Evolutionary conservation across 2,329 filamentous ascomycete species (phyloP).

Genomic region (Aureobasidium namibiae): DNA sequence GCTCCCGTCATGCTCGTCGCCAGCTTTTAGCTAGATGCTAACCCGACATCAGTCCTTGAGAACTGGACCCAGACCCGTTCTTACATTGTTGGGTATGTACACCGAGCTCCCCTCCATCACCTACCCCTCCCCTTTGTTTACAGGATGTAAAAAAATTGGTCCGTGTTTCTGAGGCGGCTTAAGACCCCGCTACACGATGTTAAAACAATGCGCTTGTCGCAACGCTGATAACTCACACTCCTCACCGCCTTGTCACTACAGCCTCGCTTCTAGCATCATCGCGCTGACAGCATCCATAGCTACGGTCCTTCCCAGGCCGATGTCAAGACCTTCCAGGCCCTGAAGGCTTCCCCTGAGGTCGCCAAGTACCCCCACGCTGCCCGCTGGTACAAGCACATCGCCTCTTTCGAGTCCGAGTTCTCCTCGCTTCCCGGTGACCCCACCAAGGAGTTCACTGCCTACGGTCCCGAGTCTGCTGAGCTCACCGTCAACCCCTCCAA

Average conservation of each 20-base stretch:
- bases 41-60: constrained; percentile 51
- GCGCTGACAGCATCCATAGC: constrained; percentile 31
- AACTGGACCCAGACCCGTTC: constrained; percentile 65
- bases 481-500: constrained; percentile 79
- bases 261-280: not conserved
- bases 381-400: constrained; percentile 98
- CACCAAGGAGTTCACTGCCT: constrained; percentile 78
- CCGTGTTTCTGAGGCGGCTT: constrained; percentile 92
- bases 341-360: constrained; percentile 66
- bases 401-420: constrained; percentile 89
- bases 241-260: constrained; percentile 13
- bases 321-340: constrained; percentile 87
- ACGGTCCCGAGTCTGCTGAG: constrained; percentile 76
- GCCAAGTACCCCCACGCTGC: constrained; percentile 88
- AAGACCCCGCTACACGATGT: constrained; percentile 83
- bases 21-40: constrained; percentile 8
- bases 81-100: constrained; percentile 75
- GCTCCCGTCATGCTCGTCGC: constrained; percentile 25
- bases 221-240: constrained; percentile 53
- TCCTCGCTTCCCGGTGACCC: constrained; percentile 82
- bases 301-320: constrained; percentile 82
- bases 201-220: constrained; percentile 62
- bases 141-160: constrained; percentile 83
- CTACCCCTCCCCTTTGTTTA: constrained; percentile 23
- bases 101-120: constrained; percentile 17